Base-by-base conservation (phyloP, 352 stramenopile species). In the Globisporangium canariense region DNA sequence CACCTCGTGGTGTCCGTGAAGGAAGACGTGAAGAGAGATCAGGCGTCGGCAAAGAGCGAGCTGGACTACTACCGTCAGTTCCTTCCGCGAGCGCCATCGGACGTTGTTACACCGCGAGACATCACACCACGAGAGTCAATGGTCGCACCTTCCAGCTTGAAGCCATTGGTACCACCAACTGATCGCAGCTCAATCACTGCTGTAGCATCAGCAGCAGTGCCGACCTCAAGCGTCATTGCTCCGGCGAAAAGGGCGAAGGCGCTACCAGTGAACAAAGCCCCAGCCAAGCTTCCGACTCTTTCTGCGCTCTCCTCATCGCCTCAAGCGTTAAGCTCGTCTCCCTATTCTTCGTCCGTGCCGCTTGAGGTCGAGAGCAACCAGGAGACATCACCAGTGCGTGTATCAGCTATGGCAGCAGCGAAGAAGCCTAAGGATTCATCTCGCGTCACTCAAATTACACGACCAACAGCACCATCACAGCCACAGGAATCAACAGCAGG, bases 41-140 rank as follows among this genome's bases (percentile, higher is more conserved):
- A 68, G 38, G 66, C 41, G 6, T 71, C 72, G 16, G 78, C 73
- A 1, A 88, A 86, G 63, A 73, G 68, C 41, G 79, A 88, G 30
- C 43, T 91, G 11, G 65, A 75, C 38, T 91, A 74, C 54, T 91
- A 88, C 49, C 77, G 79, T 46, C 74, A 83, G 43, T 51, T 86
- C 1, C 56, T 88, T 14, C 81, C 74, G 9, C 69, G 65, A n/a
- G 61, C 69, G 20, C 40, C 47, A 18, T 32, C 52, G 3, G 18
- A 52, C n/a, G 22, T 16, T 8, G 8, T 40, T 9, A 58, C 30
- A 11, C 30, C 51, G 14, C n/a, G 51, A 43, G 30, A 32, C 9
- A 8, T 43, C 30, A 58, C 30, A 4, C 30, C 51, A 2, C 22
- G 30, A 30, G 16, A 58, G 30, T 4, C 43, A 25, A 50, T 22